Evolutionary conservation across 2,329 filamentous ascomycete species (phyloP), one percentile per base, ranked within the genome.

Genomic region (Cercospora brassicicola): DNA sequence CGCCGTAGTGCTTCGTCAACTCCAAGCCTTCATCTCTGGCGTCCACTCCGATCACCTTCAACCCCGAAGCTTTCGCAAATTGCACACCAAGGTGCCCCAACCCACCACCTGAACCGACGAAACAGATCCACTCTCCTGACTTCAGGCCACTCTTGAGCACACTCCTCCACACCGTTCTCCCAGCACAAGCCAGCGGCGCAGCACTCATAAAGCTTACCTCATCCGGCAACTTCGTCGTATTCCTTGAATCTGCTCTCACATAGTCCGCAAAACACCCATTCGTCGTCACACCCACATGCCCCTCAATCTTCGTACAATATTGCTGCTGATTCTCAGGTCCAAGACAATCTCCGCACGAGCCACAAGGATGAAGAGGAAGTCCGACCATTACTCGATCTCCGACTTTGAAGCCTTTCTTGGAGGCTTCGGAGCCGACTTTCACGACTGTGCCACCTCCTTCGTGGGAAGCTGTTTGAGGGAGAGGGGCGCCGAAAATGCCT

Each of bases 261-360:
- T 87, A 89, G 67, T 88, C 85, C 0, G 86, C 86, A 65, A 89
- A 86, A 63, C 81, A 84, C 0, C 87, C 88, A 67, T 89, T 79
- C 7, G 78, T 75, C 3, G 79, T 79, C 2, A 88, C 81, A 11
- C 87, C 87, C 6, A 84, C 78, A 64, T 83, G 78, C 0, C 84
- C 83, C 28, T 79, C 77, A 18, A 79, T 70, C 45, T 81, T 76
- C 13, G 74, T 61, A 73, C 87, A 89, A 72, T 88, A 89, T 71
- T 89, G 86, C 11, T 74, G 74, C 66, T 81, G 80, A n/a, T 78
- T 76, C 72, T 87, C 83, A 0, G 82, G 82, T 0, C 82, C 82
- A 0, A 75, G 75, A 73, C 87, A 90, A 67, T 87, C 84, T 1
- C 71, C 65, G 74, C 87, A 90, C 0, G 73, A 69, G 2, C 84